Base-by-base conservation (phyloP, 768 basidiomycete genomes). In the Boletus tomentosulus region DNA sequence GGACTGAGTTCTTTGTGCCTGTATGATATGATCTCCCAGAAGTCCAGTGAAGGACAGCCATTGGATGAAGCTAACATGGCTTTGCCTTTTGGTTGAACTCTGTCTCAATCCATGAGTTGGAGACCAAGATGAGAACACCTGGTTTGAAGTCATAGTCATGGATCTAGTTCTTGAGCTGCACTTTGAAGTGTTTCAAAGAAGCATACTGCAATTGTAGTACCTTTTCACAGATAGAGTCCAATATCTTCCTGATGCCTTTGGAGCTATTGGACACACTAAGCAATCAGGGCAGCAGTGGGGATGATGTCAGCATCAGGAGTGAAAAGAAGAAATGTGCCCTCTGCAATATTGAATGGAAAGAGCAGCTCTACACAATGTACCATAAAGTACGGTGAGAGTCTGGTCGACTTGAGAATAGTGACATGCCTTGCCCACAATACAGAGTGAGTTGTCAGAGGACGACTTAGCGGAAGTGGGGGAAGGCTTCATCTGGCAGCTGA, bases 61-160 rank as follows among this genome's bases (percentile, higher is more conserved):
- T 57, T 0, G 65, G 69, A 3, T 68, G 65, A 1, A 66, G 37
- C 28, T 68, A 71, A 0, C 58, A 57, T 0, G 62, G 60, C 31
- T 60, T 54, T 34, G 51, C 50, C 47, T 71, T 72, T 3, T 57
- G 33, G 53, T 68, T 63, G 3, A 66, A 54, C 1, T 54, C 37
- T 12, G 50, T 50, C 38, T 54, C 34, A 25, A 57, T 25, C 8
- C n/a, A 1, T 0, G 43, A 13, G n/a, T 57, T 53, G 1, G 10
- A 16, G 39, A 50, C 24, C 6, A 50, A 12, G n/a, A 41, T 30
- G 2, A 50, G 27, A 5, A 22, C 6, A 1, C 46, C 33, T 3
- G 25, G 43, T 6, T 5, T 15, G 43, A 44, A 44, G 1, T 3
- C 27, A 4, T 44, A 12, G 25, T 44, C 6, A 7, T 16, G 3